Percentiles rank a stretch among this genome's conserved stretches.
These are phyloP conservation scores for Acanthamoeba royreba DNA, from an alignment of 208 protist species.

Conservation along the genomic window DNA sequence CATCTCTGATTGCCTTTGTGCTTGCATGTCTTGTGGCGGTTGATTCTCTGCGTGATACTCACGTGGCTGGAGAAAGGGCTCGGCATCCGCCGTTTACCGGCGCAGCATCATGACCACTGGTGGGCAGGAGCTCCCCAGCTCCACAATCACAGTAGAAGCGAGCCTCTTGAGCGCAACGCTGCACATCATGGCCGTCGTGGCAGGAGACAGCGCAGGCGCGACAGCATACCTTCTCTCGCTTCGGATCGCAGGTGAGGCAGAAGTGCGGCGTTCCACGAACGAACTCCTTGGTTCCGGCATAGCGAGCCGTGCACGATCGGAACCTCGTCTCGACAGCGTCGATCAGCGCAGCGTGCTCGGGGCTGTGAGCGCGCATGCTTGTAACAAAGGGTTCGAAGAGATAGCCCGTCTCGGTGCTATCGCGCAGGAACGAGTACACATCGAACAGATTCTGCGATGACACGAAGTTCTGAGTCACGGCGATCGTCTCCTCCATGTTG, in stretches of 20 bases:
- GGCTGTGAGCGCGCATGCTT: background rate
- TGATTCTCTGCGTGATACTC: too few species aligned
- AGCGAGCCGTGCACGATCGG: background rate
- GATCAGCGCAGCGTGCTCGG: background rate
- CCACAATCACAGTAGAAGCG: slow-evolving; percentile 21
- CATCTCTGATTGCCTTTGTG: too few species aligned
- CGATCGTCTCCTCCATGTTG: slow-evolving; percentile 68
- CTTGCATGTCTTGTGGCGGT: too few species aligned
- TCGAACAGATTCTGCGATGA: slow-evolving; percentile 41
- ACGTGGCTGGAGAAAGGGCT: too few species aligned
- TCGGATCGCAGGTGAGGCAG: background rate
- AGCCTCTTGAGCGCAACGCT: background rate
- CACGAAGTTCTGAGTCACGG: slow-evolving; percentile 67
- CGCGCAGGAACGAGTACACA: slow-evolving; percentile 47
- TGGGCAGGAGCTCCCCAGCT: background rate
- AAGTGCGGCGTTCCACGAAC: background rate
- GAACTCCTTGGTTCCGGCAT: background rate
- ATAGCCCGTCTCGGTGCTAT: background rate
- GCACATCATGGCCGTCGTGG: background rate
- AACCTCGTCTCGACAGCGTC: background rate
- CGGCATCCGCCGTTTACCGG: too few species aligned
- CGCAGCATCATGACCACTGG: too few species aligned
- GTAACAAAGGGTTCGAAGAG: background rate
- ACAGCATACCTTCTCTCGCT: background rate
- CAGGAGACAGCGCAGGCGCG: background rate